Conservation (phyloP, 2,329 filamentous ascomycete species). For the Rhynchosporium agropyri region DNA sequence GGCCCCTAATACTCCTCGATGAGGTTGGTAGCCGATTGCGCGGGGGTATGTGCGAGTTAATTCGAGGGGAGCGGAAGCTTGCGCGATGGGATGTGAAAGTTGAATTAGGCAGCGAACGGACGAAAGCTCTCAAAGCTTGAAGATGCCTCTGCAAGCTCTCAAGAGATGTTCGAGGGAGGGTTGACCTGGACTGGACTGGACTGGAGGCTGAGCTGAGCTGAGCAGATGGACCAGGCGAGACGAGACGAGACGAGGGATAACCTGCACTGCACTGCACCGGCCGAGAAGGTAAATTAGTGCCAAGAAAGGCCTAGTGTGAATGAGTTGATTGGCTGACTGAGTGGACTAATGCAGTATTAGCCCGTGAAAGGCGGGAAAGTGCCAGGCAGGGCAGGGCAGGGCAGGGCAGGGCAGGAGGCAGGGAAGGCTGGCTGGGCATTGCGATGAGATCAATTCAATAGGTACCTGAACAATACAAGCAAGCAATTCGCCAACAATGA, state of each 20-base stretch:
- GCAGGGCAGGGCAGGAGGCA: too few relatives aligned
- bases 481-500: too few relatives aligned
- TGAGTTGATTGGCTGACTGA: not conserved
- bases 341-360: not conserved
- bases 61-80: constrained; percentile 16
- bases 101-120: constrained; percentile 26
- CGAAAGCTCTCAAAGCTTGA: constrained; percentile 24
- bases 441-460: too few relatives aligned
- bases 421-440: too few relatives aligned
- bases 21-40: constrained; percentile 25
- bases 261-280: not conserved
- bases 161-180: constrained; percentile 17
- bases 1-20: constrained; percentile 25
- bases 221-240: constrained; percentile 13
- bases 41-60: constrained; percentile 21
- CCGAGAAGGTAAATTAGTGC: too few relatives aligned
- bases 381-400: too few relatives aligned
- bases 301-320: too few relatives aligned
- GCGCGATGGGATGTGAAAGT: constrained; percentile 33
- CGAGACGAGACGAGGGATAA: not conserved
- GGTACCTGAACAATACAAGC: too few relatives aligned
- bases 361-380: not conserved
- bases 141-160: constrained; percentile 27
- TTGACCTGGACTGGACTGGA: too few relatives aligned
- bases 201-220: too few relatives aligned